Percentiles rank a stretch among this genome's conserved stretches.
phyloP scores from a whole-genome alignment of 2,329 filamentous ascomycete genomes.

The Diaporthe citri region DNA sequence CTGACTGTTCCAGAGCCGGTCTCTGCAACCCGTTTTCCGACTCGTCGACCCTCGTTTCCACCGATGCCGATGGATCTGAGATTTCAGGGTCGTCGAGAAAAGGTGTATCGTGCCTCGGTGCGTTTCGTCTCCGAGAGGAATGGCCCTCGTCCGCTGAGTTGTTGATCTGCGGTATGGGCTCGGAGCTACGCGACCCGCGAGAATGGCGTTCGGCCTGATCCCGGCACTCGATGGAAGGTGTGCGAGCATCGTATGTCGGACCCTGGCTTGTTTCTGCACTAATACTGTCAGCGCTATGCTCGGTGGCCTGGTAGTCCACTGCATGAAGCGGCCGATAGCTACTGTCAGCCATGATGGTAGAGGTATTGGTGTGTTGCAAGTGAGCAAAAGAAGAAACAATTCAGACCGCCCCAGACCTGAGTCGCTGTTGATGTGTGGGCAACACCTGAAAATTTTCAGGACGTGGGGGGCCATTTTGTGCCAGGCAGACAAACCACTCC shows the following conservation, averaged over 20 bases:
- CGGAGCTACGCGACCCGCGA: not conserved
- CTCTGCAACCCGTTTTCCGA: accelerated
- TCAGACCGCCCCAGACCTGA: too few species aligned
- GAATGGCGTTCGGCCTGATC: not conserved
- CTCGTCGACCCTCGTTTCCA: not conserved
- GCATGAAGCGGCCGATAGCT: not conserved
- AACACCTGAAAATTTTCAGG: too few species aligned
- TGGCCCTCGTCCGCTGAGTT: not conserved
- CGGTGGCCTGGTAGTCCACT: not conserved
- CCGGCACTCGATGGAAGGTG: not conserved
- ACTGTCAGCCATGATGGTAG: not conserved
- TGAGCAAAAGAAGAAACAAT: too few species aligned
- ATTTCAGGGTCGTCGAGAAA: not conserved
- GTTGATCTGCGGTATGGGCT: not conserved
- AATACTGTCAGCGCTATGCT: too few species aligned
- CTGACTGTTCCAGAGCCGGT: not conserved
- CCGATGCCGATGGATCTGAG: accelerated
- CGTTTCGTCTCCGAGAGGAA: not conserved
- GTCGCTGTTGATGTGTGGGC: too few species aligned
- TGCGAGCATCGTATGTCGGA: not conserved
- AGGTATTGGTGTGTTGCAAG: too few species aligned
- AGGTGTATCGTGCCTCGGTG: not conserved
- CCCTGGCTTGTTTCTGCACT: not conserved
- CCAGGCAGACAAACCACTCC: too few species aligned
- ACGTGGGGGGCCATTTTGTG: too few species aligned